Percentiles rank a stretch among this genome's conserved stretches.
These are phyloP conservation scores for Aspergillus sp. DNA, from an alignment of 2,329 filamentous ascomycete genomes.

Conservation along the genomic window DNA sequence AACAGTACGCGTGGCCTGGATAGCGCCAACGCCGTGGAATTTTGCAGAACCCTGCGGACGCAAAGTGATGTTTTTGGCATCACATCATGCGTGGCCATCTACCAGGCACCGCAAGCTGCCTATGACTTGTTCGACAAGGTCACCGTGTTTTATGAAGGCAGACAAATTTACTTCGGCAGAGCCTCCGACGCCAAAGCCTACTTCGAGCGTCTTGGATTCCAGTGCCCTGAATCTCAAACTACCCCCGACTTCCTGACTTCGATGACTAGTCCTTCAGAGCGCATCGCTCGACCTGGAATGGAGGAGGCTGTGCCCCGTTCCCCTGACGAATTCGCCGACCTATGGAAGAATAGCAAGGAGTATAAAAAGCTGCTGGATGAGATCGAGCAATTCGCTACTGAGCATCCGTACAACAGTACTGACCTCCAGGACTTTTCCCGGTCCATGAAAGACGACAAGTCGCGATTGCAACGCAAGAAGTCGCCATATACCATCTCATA, in stretches of 20 bases:
- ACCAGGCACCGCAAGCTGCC: slow-evolving; percentile 46
- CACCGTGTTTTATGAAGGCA: slow-evolving; percentile 59
- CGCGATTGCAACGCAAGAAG: slow-evolving; percentile 53
- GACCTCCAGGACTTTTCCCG: slow-evolving; percentile 27
- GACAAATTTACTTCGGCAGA: slow-evolving; percentile 49
- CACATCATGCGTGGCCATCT: slow-evolving; percentile 51
- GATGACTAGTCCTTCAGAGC: slow-evolving; percentile 62
- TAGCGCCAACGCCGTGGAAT: slow-evolving; percentile 52
- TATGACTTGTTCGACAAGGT: slow-evolving; percentile 59
- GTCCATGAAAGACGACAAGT: slow-evolving; percentile 35
- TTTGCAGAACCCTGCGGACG: slow-evolving; percentile 47
- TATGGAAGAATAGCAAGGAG: slow-evolving; percentile 6
- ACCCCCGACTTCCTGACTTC: slow-evolving; percentile 68
- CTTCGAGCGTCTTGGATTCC: slow-evolving; percentile 66
- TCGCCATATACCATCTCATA: slow-evolving; percentile 82
- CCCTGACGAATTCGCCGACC: slow-evolving; percentile 62
- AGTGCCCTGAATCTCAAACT: slow-evolving; percentile 64
- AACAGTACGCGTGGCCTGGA: slow-evolving; percentile 43
- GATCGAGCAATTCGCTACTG: slow-evolving; percentile 4
- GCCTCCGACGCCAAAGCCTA: slow-evolving; percentile 58
- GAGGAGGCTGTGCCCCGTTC: slow-evolving; percentile 58
- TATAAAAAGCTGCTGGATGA: not conserved
- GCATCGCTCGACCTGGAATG: slow-evolving; percentile 54
- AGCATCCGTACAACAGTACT: slow-evolving; percentile 1
- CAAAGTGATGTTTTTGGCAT: slow-evolving; percentile 44